phyloP scores from a whole-genome alignment of 139 green algal genomes.

The Chlorella sp. region DNA sequence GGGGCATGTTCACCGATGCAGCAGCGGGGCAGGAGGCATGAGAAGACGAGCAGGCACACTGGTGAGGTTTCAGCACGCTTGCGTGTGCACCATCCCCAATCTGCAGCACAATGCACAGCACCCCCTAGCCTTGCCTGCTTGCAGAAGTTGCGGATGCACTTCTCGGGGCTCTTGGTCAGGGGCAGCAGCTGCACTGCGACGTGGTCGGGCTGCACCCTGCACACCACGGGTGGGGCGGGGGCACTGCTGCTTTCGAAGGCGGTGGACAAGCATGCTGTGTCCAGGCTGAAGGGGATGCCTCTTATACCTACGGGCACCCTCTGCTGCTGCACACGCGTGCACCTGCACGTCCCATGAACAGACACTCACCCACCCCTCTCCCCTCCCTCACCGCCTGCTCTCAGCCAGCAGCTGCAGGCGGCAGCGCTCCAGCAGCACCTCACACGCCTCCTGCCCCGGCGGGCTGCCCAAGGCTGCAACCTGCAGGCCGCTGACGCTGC shows the following conservation, averaged over 20 bases:
- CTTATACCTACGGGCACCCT: too few species aligned
- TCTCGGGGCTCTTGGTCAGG: background rate
- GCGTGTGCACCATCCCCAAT: too few species aligned
- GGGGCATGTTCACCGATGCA: background rate
- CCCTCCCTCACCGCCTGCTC: background rate
- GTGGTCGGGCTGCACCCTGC: background rate
- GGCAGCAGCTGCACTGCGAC: background rate
- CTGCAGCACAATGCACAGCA: background rate
- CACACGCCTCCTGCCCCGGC: background rate
- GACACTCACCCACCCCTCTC: background rate
- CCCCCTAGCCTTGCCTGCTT: background rate
- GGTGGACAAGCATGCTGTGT: background rate
- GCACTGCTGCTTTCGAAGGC: background rate
- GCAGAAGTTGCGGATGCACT: background rate
- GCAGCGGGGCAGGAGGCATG: background rate
- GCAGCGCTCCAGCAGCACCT: slow-evolving; percentile 9
- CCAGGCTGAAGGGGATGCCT: too few species aligned
- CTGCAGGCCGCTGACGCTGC: too few species aligned
- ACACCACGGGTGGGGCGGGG: background rate
- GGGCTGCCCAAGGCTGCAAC: too few species aligned
- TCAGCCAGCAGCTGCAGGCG: slow-evolving; percentile 1
- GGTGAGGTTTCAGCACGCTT: too few species aligned
- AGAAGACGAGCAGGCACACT: background rate
- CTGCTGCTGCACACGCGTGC: too few species aligned
- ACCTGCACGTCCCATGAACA: background rate